Evolutionary conservation across 805 yeast species (phyloP).

Genomic region (Metschnikowia matae): DNA sequence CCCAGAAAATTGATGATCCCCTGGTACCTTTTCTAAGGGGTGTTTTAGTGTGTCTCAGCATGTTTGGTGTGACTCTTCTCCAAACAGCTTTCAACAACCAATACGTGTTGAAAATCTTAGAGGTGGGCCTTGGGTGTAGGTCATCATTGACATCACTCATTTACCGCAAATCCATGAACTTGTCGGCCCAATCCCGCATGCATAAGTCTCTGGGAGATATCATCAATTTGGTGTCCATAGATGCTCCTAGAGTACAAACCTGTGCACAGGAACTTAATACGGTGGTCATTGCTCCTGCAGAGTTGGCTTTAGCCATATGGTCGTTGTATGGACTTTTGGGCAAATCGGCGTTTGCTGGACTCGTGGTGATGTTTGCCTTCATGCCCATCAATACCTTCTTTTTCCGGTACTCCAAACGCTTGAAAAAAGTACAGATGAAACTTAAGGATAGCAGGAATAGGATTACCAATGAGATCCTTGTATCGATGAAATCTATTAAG

Average conservation of each 20-base stretch:
- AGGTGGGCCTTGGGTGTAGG: conserved; percentile 48
- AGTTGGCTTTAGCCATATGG: conserved; percentile 18
- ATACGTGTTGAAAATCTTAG: conserved; percentile 51
- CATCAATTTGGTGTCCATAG: conserved; percentile 23
- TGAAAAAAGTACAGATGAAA: conserved; percentile 15
- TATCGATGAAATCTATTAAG: conserved; percentile 24
- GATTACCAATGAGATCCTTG: conserved; percentile 22
- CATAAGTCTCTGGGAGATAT: conserved; percentile 22
- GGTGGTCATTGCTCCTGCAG: conserved; percentile 15
- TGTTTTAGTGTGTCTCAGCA: conserved; percentile 20
- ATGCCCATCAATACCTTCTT: conserved; percentile 20
- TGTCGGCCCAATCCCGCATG: conserved; percentile 17
- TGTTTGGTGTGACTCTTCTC: conserved; percentile 58
- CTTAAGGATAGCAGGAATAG: conserved; percentile 21
- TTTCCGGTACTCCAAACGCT: conserved; percentile 13
- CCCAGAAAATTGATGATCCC: conserved; percentile 26
- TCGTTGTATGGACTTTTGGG: conserved; percentile 23
- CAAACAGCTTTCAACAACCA: conserved; percentile 67
- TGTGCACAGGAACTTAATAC: conserved; percentile 19
- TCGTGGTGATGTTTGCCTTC: conserved; percentile 16
- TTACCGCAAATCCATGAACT: conserved; percentile 20
- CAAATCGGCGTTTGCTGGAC: conserved; percentile 20
- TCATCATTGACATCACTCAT: conserved; percentile 22
- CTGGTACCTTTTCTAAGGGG: conserved; percentile 16
- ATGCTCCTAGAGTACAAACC: conserved; percentile 21